Percentiles rank a stretch among this genome's conserved stretches.
phyloP scores from a whole-genome alignment of 1,284 basidiomycete genomes.

The Porodaedalea pini region DNA sequence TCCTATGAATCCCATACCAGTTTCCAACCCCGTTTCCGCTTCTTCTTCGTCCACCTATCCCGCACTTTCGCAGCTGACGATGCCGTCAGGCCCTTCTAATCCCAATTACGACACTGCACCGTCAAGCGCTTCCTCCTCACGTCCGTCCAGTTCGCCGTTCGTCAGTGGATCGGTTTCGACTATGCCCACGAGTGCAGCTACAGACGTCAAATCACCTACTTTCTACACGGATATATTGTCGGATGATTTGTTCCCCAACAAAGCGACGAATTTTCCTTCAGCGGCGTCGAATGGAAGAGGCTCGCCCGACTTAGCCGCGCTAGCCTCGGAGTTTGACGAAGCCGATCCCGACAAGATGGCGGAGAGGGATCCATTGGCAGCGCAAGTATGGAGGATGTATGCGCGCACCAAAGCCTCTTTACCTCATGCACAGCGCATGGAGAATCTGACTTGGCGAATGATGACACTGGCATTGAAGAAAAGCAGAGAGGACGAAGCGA shows the following conservation, averaged over 20 bases:
- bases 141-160: conserved; percentile 20
- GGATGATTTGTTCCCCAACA: conserved; percentile 57
- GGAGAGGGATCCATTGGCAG: conserved; percentile 85
- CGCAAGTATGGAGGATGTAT: conserved; percentile 97
- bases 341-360: conserved; percentile 63
- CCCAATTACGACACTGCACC: conserved; percentile 28
- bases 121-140: conserved; percentile 29
- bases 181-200: conserved; percentile 19
- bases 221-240: conserved; percentile 65
- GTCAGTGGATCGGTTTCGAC: conserved; percentile 18
- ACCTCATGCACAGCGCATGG: conserved; percentile 93
- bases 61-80: conserved; percentile 17
- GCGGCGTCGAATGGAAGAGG: conserved; percentile 48
- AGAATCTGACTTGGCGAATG: conserved; percentile 97
- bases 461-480: conserved; percentile 93
- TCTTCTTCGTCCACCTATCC: conserved; percentile 16
- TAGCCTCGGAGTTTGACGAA: conserved; percentile 37
- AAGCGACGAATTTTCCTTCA: conserved; percentile 55
- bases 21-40: neutral
- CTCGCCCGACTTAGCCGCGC: conserved; percentile 58
- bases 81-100: conserved; percentile 20
- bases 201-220: conserved; percentile 40
- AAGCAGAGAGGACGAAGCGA: conserved; percentile 66
- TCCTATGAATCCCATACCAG: conserved; percentile 30
- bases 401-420: conserved; percentile 82